Evolutionary conservation across 2,329 filamentous ascomycete species (phyloP).

Genomic region (Pseudogymnoascus sp.): DNA sequence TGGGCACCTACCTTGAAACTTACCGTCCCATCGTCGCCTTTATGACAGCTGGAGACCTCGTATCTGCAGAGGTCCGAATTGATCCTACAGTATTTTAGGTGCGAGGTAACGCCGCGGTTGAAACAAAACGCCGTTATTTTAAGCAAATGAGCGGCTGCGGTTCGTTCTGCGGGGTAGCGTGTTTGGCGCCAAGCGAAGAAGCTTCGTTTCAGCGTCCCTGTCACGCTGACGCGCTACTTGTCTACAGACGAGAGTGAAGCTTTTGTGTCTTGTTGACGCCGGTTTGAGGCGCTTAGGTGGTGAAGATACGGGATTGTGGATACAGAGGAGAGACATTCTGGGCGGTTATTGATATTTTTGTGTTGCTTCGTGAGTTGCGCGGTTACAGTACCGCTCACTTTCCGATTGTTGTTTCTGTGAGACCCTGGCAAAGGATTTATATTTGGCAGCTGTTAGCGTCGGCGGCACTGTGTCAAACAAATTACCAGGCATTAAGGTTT

Average conservation of each 20-base stretch:
- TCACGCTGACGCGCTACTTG: background rate
- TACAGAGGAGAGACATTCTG: background rate
- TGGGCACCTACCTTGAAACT: background rate
- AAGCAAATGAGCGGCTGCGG: background rate
- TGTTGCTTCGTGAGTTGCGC: background rate
- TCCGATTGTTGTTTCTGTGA: background rate
- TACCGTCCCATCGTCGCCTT: background rate
- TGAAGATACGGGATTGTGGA: background rate
- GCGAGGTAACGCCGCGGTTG: background rate
- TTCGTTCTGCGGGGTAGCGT: slow-evolving; percentile 4
- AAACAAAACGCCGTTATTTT: background rate
- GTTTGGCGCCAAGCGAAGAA: background rate
- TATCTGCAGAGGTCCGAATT: slow-evolving; percentile 3
- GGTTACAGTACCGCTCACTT: background rate
- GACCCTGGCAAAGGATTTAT: background rate
- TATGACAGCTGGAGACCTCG: slow-evolving; percentile 1
- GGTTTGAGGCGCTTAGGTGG: background rate
- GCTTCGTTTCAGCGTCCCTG: slow-evolving; percentile 2
- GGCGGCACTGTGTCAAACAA: slow-evolving; percentile 5
- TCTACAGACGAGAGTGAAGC: background rate
- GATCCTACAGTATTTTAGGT: background rate
- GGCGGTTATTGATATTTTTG: slow-evolving; percentile 3
- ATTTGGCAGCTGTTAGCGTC: slow-evolving; percentile 6
- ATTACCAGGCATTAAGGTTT: background rate
- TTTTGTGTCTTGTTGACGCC: background rate